Percentiles rank a stretch among this genome's conserved stretches.
Evolutionary conservation across 257 asterid genomes (phyloP).

Genomic region (Anisodus tanguticus): DNA sequence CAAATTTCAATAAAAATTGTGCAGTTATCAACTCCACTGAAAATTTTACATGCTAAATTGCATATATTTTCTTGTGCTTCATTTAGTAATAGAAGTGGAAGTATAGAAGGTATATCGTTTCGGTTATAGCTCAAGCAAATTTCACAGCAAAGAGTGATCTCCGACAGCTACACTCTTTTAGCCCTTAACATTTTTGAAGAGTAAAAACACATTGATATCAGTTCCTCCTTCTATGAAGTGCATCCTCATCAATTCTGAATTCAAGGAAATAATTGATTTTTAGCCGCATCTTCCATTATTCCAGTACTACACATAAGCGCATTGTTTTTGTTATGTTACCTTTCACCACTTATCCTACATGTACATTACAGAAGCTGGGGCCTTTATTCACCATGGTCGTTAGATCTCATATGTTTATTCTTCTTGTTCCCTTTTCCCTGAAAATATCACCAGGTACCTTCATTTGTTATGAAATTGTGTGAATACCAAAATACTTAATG

Average conservation of each 20-base stretch:
- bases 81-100: constrained; percentile 9
- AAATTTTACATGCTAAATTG: constrained; percentile 12
- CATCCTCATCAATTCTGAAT: constrained; percentile 14
- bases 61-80: background rate
- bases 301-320: background rate
- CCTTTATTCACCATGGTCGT: background rate
- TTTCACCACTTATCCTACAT: background rate
- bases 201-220: background rate
- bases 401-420: background rate
- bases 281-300: background rate
- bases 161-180: background rate
- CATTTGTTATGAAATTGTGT: background rate
- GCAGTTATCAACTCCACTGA: background rate
- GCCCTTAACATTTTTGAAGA: background rate
- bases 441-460: background rate
- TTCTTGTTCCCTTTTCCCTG: background rate
- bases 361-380: background rate
- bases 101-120: background rate
- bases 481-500: background rate
- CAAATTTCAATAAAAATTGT: background rate
- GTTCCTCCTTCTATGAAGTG: background rate
- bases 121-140: background rate
- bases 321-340: background rate
- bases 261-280: background rate
- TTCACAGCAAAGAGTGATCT: background rate